phyloP scores from a whole-genome alignment of 1,284 basidiomycete species.

The Dichomitus squalens region DNA sequence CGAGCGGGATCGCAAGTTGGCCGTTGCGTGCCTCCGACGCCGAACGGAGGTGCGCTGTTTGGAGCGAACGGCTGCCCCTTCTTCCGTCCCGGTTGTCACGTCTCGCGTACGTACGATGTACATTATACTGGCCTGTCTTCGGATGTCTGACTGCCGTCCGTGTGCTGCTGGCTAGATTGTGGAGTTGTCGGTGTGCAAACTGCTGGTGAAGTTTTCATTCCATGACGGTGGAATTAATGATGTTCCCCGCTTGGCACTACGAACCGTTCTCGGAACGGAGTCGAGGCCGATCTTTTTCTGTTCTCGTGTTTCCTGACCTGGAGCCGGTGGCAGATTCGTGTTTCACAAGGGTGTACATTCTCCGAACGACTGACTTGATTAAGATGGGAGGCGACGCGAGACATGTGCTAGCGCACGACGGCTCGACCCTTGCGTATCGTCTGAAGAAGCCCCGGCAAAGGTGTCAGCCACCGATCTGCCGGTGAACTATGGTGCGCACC shows the following conservation, averaged over 20 bases:
- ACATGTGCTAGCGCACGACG: background rate
- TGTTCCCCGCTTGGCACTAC: background rate
- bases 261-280: background rate
- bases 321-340: background rate
- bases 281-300: background rate
- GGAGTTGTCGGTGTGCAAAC: background rate
- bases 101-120: conserved; percentile 20
- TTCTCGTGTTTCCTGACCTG: background rate
- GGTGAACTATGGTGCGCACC: background rate
- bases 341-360: background rate
- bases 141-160: conserved; percentile 7
- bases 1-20: background rate
- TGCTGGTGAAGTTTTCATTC: background rate
- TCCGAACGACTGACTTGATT: background rate
- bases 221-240: background rate
- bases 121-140: background rate
- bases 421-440: conserved; percentile 11
- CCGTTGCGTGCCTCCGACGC: background rate
- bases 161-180: background rate
- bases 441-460: conserved; percentile 5
- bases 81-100: background rate
- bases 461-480: background rate
- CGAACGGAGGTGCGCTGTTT: background rate
- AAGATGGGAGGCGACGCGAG: background rate
- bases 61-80: background rate